phyloP scores from a whole-genome alignment of 306 rosid species.

The Quercus engelmannii region DNA sequence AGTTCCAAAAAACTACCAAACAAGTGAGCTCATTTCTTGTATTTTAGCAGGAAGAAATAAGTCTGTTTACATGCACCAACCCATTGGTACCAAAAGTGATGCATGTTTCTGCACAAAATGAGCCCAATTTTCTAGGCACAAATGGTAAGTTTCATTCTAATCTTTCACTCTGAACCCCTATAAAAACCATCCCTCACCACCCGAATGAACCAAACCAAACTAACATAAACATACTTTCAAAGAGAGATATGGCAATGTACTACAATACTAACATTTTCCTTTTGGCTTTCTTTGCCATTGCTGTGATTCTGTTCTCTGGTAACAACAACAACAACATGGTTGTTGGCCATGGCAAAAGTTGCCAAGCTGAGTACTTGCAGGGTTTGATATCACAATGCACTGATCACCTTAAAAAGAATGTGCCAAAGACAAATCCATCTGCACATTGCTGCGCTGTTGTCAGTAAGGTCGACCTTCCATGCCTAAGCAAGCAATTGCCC shows the following conservation, averaged over 20 bases:
- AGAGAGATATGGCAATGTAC: slow-evolving; percentile 12
- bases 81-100: too few species aligned
- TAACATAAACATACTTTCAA: not conserved
- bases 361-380: slow-evolving; percentile 16
- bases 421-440: too few species aligned
- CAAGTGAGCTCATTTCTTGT: too few species aligned
- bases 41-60: too few species aligned
- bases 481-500: slow-evolving; percentile 13
- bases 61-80: too few species aligned
- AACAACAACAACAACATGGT: not conserved
- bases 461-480: not conserved
- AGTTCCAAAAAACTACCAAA: too few species aligned
- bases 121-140: too few species aligned
- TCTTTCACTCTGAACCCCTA: not conserved
- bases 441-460: slow-evolving; percentile 20
- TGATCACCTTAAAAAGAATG: slow-evolving; percentile 2
- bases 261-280: not conserved
- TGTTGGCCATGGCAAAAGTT: slow-evolving; percentile 9
- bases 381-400: slow-evolving; percentile 14
- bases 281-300: not conserved
- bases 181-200: not conserved
- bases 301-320: not conserved
- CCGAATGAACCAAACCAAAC: not conserved
- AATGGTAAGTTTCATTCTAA: not conserved
- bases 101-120: too few species aligned